Percentiles rank a stretch among this genome's conserved stretches.
These are phyloP conservation scores for Cydonia oblonga DNA, from an alignment of 331 rosid genomes.

Conservation along the genomic window DNA sequence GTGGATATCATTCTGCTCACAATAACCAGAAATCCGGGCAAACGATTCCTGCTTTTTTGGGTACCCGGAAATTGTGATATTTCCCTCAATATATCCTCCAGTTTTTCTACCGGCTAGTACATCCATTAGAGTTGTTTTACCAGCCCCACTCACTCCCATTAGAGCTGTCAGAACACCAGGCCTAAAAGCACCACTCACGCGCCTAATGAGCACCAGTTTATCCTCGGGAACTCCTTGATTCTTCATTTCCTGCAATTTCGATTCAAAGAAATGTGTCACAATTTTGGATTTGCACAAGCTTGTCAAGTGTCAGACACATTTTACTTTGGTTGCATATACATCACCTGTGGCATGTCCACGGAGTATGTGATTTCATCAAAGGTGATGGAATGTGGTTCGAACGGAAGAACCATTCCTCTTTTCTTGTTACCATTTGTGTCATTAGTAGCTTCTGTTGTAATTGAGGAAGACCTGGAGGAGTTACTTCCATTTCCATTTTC, in stretches of 20 bases:
- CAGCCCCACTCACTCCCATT: conserved; percentile 74
- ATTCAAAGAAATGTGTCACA: neutral
- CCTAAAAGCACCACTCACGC: conserved; percentile 57
- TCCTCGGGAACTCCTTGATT: conserved; percentile 42
- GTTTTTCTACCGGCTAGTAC: conserved; percentile 73
- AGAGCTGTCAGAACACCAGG: conserved; percentile 71
- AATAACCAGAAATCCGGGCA: conserved; percentile 68
- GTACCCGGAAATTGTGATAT: conserved; percentile 46
- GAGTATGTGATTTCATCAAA: conserved; percentile 52
- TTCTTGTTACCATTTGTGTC: conserved; percentile 4
- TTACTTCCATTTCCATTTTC: neutral
- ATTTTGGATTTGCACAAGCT: neutral
- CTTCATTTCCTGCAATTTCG: conserved; percentile 42
- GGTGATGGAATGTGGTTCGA: conserved; percentile 49
- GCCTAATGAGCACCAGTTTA: conserved; percentile 43
- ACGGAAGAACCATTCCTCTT: conserved; percentile 65
- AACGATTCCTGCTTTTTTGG: conserved; percentile 72
- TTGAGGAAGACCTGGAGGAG: neutral
- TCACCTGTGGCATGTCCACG: conserved; percentile 69
- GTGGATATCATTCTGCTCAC: conserved; percentile 73
- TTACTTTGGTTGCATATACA: neutral
- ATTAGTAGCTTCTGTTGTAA: neutral
- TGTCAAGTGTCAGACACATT: neutral
- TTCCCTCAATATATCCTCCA: conserved; percentile 58
- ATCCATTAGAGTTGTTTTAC: conserved; percentile 53